A percentile compares a stretch with the other conserved stretches of the same genome.
Conservation (phyloP, 371 early-diverging fungal genomes). For the Mortierella sp. region DNA sequence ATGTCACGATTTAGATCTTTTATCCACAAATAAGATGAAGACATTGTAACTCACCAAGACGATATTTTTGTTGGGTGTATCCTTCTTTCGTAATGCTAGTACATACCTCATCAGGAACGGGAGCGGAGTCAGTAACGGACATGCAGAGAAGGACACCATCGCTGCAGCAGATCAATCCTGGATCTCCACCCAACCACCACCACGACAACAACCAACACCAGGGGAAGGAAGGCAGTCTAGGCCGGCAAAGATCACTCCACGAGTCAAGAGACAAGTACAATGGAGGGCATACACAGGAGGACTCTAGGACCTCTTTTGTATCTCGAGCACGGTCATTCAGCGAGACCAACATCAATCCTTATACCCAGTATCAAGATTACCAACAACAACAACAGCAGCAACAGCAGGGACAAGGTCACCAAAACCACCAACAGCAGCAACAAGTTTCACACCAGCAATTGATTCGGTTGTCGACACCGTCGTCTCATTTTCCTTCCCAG, state of each 20-base stretch:
- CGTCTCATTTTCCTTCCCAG: not conserved
- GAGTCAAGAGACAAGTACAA: slow-evolving; percentile 16
- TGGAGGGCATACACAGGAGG: not conserved
- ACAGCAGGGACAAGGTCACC: not conserved
- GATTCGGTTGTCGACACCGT: not conserved
- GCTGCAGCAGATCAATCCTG: not conserved
- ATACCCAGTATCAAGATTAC: slow-evolving; percentile 32
- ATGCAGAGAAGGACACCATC: not conserved
- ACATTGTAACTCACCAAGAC: not conserved
- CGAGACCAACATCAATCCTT: slow-evolving; percentile 38
- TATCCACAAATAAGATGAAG: not conserved
- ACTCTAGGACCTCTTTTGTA: slow-evolving; percentile 22
- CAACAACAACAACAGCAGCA: slow-evolving; percentile 18
- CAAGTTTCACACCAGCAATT: not conserved
- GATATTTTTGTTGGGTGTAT: slow-evolving; percentile 1
- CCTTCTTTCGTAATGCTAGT: not conserved
- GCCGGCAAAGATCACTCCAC: slow-evolving; percentile 39
- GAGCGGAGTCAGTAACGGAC: slow-evolving; percentile 6
- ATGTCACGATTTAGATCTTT: not conserved
- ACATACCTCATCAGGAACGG: slow-evolving; percentile 8
- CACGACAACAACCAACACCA: not conserved
- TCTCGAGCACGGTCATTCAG: slow-evolving; percentile 42
- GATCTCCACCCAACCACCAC: not conserved
- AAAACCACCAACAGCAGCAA: slow-evolving; percentile 16
- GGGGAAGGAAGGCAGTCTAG: slow-evolving; percentile 24